These are phyloP conservation scores for Penicillium sp. DNA, from an alignment of 2,329 filamentous ascomycete genomes.

Conservation along the genomic window DNA sequence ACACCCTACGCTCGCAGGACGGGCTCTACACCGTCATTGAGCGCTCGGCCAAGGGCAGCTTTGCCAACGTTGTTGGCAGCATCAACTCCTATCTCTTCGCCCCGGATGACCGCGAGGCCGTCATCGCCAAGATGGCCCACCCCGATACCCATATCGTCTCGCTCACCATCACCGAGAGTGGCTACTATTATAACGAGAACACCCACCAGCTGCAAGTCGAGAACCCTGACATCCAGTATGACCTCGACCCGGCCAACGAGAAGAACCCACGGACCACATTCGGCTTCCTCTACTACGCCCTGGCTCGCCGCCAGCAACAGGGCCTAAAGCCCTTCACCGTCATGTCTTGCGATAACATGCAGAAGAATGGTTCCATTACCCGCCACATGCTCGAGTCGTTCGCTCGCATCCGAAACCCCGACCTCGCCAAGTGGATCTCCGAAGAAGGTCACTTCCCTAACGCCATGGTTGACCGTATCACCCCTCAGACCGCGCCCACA, in stretches of 20 bases:
- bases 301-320: constrained; percentile 50
- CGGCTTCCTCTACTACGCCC: constrained; percentile 58
- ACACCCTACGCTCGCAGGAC: constrained; percentile 54
- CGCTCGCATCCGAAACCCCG: constrained; percentile 52
- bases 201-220: constrained; percentile 57
- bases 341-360: constrained; percentile 62
- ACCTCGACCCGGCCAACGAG: constrained; percentile 50
- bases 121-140: constrained; percentile 61
- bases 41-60: constrained; percentile 57
- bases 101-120: constrained; percentile 56
- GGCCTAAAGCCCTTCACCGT: constrained; percentile 60
- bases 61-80: constrained; percentile 55
- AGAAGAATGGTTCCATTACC: constrained; percentile 60
- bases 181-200: constrained; percentile 64
- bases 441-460: constrained; percentile 58
- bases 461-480: constrained; percentile 62
- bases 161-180: constrained; percentile 60
- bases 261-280: constrained; percentile 54
- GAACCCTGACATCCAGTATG: constrained; percentile 55
- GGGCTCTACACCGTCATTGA: constrained; percentile 60
- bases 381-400: constrained; percentile 58
- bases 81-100: constrained; percentile 60
- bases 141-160: constrained; percentile 60
- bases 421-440: constrained; percentile 55
- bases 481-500: constrained; percentile 52